Percentiles rank a stretch among this genome's conserved stretches.
These are phyloP conservation scores for Irpex lacteus DNA, from an alignment of 1,284 basidiomycete genomes.

Conservation along the genomic window DNA sequence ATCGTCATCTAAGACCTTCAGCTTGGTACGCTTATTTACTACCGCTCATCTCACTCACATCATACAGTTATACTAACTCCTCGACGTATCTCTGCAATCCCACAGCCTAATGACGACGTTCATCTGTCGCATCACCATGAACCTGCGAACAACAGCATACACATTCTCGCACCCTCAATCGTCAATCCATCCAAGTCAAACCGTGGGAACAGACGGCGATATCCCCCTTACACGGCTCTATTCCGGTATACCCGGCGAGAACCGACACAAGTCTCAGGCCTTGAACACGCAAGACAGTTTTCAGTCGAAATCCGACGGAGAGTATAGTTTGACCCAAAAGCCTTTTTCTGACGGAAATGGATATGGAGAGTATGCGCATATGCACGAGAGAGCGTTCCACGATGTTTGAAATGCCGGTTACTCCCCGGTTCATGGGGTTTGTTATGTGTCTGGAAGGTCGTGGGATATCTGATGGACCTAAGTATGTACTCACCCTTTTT, in stretches of 20 bases:
- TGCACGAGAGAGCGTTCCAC: background rate
- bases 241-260: background rate
- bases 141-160: background rate
- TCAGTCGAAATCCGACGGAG: background rate
- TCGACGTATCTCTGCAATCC: background rate
- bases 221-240: background rate
- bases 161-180: background rate
- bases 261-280: background rate
- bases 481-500: no score
- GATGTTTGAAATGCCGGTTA: background rate
- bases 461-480: no score
- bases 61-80: background rate
- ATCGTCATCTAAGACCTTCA: background rate
- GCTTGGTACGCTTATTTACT: background rate
- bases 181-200: background rate
- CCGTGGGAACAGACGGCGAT: background rate
- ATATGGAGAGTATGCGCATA: background rate
- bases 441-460: no score
- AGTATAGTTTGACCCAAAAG: background rate
- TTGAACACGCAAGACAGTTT: background rate
- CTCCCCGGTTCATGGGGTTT: no score
- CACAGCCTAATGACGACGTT: background rate
- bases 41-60: background rate
- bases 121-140: background rate
- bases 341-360: background rate